Evolutionary conservation across 176 grass and related monocot species (phyloP).

Genomic region (Raddia distichophylla): DNA sequence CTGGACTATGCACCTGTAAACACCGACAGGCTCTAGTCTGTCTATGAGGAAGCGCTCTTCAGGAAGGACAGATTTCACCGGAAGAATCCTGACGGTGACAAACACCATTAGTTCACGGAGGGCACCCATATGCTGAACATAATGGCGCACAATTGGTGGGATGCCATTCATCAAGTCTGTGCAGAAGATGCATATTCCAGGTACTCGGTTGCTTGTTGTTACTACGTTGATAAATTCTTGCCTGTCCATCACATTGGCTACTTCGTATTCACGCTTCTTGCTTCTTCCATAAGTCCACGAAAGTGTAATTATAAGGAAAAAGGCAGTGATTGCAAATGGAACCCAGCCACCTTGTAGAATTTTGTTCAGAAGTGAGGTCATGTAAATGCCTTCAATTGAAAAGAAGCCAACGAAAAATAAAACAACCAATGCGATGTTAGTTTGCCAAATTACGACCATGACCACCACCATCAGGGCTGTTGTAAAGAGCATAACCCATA

Average conservation of each 20-base stretch:
- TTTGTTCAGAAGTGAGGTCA: conserved; percentile 77
- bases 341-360: conserved; percentile 79
- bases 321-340: conserved; percentile 72
- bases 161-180: conserved; percentile 85
- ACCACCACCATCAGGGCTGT: conserved; percentile 63
- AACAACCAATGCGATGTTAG: conserved; percentile 35
- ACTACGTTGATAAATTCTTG: conserved; percentile 52
- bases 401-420: conserved; percentile 50
- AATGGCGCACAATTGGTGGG: conserved; percentile 73
- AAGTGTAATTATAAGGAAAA: conserved; percentile 70
- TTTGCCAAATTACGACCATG: conserved; percentile 74
- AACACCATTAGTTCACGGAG: conserved; percentile 71
- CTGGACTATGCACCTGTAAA: conserved; percentile 80
- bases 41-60: conserved; percentile 68
- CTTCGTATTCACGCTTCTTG: conserved; percentile 75
- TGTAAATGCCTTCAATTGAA: conserved; percentile 59
- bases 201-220: conserved; percentile 42
- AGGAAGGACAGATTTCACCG: conserved; percentile 64
- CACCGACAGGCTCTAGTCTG: conserved; percentile 61
- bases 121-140: conserved; percentile 55
- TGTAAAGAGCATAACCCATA: conserved; percentile 95
- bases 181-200: conserved; percentile 75
- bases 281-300: conserved; percentile 84
- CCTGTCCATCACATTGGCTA: conserved; percentile 46
- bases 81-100: conserved; percentile 68